Evolutionary conservation across 208 protist genomes (phyloP), one percentile per base, ranked within the genome.

Genomic region (Trypanosoma cruzi): DNA sequence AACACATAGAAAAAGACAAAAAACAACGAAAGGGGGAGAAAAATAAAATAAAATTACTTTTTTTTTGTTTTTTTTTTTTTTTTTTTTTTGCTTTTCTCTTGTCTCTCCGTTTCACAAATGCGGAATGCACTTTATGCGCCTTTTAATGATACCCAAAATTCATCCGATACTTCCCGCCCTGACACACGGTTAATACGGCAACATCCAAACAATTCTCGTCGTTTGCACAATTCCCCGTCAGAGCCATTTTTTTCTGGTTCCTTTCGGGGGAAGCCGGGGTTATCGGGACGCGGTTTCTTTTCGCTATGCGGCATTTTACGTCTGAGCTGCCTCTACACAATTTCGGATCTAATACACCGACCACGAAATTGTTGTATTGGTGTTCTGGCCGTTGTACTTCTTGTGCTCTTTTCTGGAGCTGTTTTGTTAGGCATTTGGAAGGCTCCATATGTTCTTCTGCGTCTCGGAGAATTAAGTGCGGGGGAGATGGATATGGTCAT

Each of bases 401-500:
- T 95, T 46, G 82, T 93, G 37, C 84, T 92, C 60, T 92, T 95
- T 63, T 70, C 83, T 20, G 80, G 78, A 8, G 24, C 80, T 7
- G 55, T 92, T n/a, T 36, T 95, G 40, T 37, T 77, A 2, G 75
- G 66, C 1, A 80, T 93, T 11, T 64, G 52, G 59, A 95, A 95
- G 69, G 75, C 77, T 4, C 84, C 89, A n/a, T 88, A 88, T 63
- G 52, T 95, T 0, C 50, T 93, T 16, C 68, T 95, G 42, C 82
- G 83, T n/a, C 78, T 95, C 22, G 77, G 80, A 8, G 86, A 95
- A 62, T 62, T 90, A 44, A 84, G 57, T 54, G 77, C 71, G 18
- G 85, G 87, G 0, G 86, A 95, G 75, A 80, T 89, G 73, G 90
- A 95, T 59, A 68, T 93, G 22, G 46, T 88, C 24, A 44, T 92